Base-by-base conservation (phyloP, 2,329 filamentous ascomycete species). In the Claviceps sp. region DNA sequence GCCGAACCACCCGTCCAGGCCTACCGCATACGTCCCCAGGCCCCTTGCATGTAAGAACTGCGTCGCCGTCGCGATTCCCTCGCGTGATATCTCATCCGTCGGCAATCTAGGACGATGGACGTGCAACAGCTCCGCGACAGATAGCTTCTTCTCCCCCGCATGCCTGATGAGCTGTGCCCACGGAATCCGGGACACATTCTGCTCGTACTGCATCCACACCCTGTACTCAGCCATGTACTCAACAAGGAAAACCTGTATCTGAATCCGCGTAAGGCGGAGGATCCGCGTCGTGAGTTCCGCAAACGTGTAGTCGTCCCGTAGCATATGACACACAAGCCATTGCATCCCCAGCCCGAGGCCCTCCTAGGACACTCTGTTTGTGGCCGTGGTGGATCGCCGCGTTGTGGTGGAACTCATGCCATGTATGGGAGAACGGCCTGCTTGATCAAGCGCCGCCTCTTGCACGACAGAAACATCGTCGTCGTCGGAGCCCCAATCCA, bases 281-380 rank as follows among this genome's bases (percentile, higher is more conserved):
- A 60, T 48, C 2, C 56, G 7, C 16, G 51, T 51, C 11, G 50
- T 49, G 3, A 56, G 53, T 22, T 58, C 56, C 20, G 56, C 49
- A 36, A 64, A 64, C 1, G 56, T 52, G 30, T 60, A 44, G 2
- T 47, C 52, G 7, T 55, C 47, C 38, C 52, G 51, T 5, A 65
- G 51, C 4, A 61, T 34, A 36, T 58, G 56, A 38, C 64, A 47
- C 3, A 65, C 59, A 14, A 57, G 42, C 63, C 63, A 65, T 41
- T 56, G 59, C 16, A 58, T 52, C 0, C 62, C 62, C 45, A 57
- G 55, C 6, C 52, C 49, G 14, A 65, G 55, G 46, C 56, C 55
- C 4, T 62, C 57, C 63, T 60, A 65, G 20, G 46, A 54, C 24
- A 48, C 30, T n/a, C 34, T 41, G 4, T 37, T 16, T 9, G 45